phyloP scores from a whole-genome alignment of 257 asterid species.

The Henckelia pumila region DNA sequence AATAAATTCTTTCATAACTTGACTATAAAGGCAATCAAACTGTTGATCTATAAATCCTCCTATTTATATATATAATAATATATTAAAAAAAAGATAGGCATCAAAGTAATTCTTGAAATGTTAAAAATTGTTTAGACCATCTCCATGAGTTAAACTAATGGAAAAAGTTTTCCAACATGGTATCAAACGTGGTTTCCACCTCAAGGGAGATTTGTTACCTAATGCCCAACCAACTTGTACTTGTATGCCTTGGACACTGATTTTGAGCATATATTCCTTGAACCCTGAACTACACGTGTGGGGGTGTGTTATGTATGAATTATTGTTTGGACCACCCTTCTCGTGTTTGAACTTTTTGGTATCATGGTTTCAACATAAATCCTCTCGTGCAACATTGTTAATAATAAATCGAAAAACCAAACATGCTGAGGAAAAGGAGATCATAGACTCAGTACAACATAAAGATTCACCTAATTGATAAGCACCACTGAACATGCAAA shows the following conservation, averaged over 20 bases:
- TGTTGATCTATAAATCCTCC: neutral
- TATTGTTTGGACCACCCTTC: neutral
- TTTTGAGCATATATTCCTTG: neutral
- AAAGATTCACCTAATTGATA: neutral
- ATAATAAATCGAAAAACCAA: neutral
- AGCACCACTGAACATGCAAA: constrained; percentile 14
- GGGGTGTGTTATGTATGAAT: neutral
- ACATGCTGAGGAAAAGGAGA: neutral
- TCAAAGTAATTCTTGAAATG: neutral
- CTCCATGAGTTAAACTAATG: neutral
- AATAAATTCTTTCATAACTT: neutral
- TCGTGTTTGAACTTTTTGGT: neutral
- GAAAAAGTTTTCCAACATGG: neutral
- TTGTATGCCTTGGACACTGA: too few species aligned
- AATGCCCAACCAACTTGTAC: too few species aligned
- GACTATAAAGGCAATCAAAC: neutral
- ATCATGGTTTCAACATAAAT: neutral
- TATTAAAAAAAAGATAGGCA: neutral
- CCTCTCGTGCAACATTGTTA: neutral
- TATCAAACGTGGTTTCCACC: neutral
- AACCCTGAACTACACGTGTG: too few species aligned
- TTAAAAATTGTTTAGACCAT: too few species aligned
- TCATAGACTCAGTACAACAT: too few species aligned
- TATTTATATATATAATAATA: too few species aligned
- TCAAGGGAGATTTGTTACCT: too few species aligned